Evolutionary conservation across 345 rosid genomes (phyloP).

Genomic region (Pelargonium nanum): DNA sequence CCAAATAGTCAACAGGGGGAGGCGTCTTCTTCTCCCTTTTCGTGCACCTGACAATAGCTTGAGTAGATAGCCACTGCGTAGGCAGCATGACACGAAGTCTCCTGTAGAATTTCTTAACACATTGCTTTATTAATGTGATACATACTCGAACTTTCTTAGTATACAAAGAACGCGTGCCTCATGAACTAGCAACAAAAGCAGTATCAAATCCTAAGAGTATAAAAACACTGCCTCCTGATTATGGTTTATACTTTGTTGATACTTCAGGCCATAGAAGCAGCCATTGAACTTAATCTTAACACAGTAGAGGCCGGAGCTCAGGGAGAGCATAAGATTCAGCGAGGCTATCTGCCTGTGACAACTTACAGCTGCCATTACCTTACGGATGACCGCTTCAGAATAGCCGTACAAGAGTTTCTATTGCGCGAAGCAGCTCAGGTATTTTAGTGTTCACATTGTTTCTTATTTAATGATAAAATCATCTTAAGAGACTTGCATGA

Average conservation of each 20-base stretch:
- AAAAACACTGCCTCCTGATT: not conserved
- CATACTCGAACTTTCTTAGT: no score
- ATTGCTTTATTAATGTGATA: no score
- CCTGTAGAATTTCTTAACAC: no score
- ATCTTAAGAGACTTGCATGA: not conserved
- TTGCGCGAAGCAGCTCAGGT: constrained; percentile 76
- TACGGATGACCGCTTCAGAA: constrained; percentile 47
- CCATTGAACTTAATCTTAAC: constrained; percentile 58
- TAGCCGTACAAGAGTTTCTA: constrained; percentile 57
- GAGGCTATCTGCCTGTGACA: constrained; percentile 79
- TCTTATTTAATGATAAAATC: not conserved
- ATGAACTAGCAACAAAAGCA: not conserved
- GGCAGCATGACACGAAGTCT: no score
- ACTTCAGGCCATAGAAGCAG: constrained; percentile 83
- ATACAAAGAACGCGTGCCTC: no score
- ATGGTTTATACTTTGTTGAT: not conserved
- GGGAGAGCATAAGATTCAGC: constrained; percentile 93
- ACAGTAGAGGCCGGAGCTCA: constrained; percentile 99
- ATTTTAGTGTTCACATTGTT: not conserved
- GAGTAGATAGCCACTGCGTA: no score
- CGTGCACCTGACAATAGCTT: no score
- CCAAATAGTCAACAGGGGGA: no score
- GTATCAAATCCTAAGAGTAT: not conserved
- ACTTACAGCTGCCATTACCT: constrained; percentile 93
- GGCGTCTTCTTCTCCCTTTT: no score